Evolutionary conservation across 176 grass and related monocot genomes (phyloP), one percentile per base, ranked within the genome.

Genomic region (Bolboschoenus planiculmis): DNA sequence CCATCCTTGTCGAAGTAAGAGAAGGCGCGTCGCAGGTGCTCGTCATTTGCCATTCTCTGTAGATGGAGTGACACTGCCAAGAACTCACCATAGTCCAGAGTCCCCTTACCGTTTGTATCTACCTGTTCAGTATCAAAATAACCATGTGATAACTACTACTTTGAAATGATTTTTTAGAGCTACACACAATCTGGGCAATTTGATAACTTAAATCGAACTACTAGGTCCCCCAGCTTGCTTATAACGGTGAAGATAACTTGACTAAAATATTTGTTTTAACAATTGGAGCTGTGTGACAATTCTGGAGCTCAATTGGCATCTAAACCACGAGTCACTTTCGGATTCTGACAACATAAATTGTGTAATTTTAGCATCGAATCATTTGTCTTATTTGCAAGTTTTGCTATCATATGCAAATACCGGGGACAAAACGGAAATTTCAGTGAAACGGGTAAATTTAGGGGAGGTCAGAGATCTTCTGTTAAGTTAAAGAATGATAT

Each of bases 31-130:
- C 91, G 79, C 14, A 99, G 88, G 84, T 99, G 96, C 59, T 99
- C 96, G 0, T 99, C 93, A 60, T 99, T 95, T 78, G 96, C 96
- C 96, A 99, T 99, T 83, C 96, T 87, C 87, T 95, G 96, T 83
- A 99, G 87, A 91, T 99, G 96, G 83, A 99, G 96, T 24, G 97
- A 95, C 37, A 99, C 93, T 1, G 97, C 97, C 83, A 99, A 60
- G 90, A 96, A 99, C 84, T 99, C 97, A 0, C 91, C 88, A 46
- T 99, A 99, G 81, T 99, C 97, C 63, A 99, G 88, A 65, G 84
- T 85, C 2, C 91, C 97, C 53, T 88, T 99, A 43, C 91, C 91
- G 68, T 96, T 99, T n/a, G 85, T 93, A 83, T 99, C 97, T 60
- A 99, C 97, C 97, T 99, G 87, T 61, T 84, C 83, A 66, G 59